A percentile compares a stretch with the other conserved stretches of the same genome.
Conservation (phyloP, 139 green algal genomes). For the Chlorella sp. region DNA sequence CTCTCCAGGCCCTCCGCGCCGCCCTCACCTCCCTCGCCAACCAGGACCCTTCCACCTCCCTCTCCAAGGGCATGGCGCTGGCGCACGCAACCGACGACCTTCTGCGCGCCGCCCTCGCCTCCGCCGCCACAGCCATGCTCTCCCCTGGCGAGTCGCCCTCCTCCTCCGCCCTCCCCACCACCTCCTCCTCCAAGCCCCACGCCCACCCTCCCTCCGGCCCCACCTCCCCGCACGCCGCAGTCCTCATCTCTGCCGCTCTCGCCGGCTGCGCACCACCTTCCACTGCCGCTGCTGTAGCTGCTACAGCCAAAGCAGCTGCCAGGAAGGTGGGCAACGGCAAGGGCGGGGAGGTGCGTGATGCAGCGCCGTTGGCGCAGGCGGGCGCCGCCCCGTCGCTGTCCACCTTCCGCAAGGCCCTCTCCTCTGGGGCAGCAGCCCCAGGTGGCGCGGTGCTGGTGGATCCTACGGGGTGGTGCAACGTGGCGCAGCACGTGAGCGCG, state of each 20-base stretch:
- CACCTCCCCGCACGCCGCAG: no score
- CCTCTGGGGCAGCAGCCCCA: not conserved
- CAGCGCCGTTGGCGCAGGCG: not conserved
- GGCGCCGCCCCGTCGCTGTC: not conserved
- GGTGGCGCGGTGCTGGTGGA: slow-evolving; percentile 55
- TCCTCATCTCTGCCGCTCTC: no score
- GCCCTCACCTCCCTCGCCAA: slow-evolving; percentile 44
- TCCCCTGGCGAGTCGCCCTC: no score
- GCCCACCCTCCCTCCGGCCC: no score
- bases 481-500: slow-evolving; percentile 37
- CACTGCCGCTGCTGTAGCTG: no score
- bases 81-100: not conserved
- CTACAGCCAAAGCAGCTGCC: no score
- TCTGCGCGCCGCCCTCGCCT: no score
- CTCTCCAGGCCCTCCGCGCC: slow-evolving; percentile 49
- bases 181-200: no score
- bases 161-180: no score
- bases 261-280: no score
- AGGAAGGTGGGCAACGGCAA: no score
- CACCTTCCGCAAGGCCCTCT: not conserved
- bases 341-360: not conserved
- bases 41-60: slow-evolving; percentile 17
- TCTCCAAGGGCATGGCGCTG: slow-evolving; percentile 43
- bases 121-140: no score
- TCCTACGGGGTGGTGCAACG: slow-evolving; percentile 55